These are phyloP conservation scores for Cetraspora pellucida DNA, from an alignment of 192 early-diverging fungal species.

Conservation along the genomic window DNA sequence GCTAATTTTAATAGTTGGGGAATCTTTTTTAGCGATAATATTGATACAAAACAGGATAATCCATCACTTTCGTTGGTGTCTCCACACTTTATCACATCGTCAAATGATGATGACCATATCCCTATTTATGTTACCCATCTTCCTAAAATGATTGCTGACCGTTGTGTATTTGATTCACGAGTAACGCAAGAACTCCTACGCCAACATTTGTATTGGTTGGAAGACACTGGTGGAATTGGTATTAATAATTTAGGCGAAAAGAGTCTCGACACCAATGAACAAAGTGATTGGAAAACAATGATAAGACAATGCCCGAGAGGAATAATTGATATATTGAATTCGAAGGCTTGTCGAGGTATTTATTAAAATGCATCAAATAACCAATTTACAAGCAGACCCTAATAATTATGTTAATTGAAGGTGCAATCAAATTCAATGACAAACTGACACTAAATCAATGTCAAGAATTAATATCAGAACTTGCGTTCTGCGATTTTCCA, in stretches of 20 bases:
- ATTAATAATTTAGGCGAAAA: background rate
- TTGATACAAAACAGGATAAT: background rate
- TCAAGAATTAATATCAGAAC: conserved; percentile 49
- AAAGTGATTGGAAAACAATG: conserved; percentile 30
- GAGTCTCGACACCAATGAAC: background rate
- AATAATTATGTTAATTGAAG: conserved; percentile 27
- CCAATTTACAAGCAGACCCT: background rate
- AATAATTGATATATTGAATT: conserved; percentile 70
- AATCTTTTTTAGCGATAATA: conserved; percentile 16
- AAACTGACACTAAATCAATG: conserved; percentile 52
- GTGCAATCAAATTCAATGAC: conserved; percentile 80
- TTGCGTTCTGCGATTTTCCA: conserved; percentile 61
- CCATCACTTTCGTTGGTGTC: conserved; percentile 3
- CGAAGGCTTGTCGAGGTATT: conserved; percentile 69
- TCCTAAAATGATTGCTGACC: conserved; percentile 60
- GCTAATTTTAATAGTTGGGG: conserved; percentile 20
- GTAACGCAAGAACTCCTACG: conserved; percentile 52
- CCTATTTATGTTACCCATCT: conserved; percentile 45
- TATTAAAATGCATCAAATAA: background rate
- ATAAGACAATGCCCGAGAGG: conserved; percentile 57
- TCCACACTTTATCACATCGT: background rate
- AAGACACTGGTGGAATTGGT: conserved; percentile 36
- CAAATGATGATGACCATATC: conserved; percentile 27
- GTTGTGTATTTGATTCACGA: conserved; percentile 58
- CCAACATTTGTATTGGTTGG: conserved; percentile 52